A percentile compares a stretch with the other conserved stretches of the same genome.
phyloP scores from a whole-genome alignment of 129 eudicot genomes.

The Calendula officinalis region DNA sequence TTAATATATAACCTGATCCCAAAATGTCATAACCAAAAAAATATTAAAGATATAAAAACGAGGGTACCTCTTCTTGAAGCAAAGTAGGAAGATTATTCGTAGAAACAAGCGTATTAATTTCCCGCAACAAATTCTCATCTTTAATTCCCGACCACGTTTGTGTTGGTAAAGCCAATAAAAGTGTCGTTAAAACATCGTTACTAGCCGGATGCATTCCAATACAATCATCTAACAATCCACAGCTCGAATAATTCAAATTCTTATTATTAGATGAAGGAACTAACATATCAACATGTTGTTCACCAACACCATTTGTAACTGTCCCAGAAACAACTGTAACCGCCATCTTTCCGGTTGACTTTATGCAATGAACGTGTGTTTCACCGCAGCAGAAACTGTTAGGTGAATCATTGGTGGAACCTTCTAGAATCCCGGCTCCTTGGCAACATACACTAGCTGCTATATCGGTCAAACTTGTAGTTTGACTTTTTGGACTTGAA shows the following conservation, averaged over 20 bases:
- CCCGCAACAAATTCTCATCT: conserved; percentile 50
- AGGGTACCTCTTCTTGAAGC: conserved; percentile 91
- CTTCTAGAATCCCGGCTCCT: conserved; percentile 74
- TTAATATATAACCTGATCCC: no score
- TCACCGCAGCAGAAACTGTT: conserved; percentile 62
- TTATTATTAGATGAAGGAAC: conserved; percentile 59
- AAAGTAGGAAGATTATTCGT: conserved; percentile 55
- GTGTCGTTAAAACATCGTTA: conserved; percentile 71
- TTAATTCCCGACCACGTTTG: conserved; percentile 87
- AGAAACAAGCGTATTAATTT: conserved; percentile 48
- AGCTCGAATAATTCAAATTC: conserved; percentile 33
- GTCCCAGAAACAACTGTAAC: conserved; percentile 74
- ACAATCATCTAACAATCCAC: conserved; percentile 37
- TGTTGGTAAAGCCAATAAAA: conserved; percentile 74
- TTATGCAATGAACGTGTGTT: conserved; percentile 62
- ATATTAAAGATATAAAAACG: no score
- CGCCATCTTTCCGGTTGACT: conserved; percentile 53
- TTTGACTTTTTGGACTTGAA: conserved; percentile 31
- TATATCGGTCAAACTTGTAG: conserved; percentile 51
- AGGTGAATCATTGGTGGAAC: conserved; percentile 47
- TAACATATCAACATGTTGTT: conserved; percentile 68
- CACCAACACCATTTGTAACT: conserved; percentile 52
- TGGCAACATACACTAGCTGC: conserved; percentile 95
- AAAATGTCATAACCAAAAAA: no score
- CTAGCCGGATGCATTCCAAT: conserved; percentile 59